Evolutionary conservation across 345 rosid species (phyloP).

Genomic region (Eucalyptus sideroxylon): DNA sequence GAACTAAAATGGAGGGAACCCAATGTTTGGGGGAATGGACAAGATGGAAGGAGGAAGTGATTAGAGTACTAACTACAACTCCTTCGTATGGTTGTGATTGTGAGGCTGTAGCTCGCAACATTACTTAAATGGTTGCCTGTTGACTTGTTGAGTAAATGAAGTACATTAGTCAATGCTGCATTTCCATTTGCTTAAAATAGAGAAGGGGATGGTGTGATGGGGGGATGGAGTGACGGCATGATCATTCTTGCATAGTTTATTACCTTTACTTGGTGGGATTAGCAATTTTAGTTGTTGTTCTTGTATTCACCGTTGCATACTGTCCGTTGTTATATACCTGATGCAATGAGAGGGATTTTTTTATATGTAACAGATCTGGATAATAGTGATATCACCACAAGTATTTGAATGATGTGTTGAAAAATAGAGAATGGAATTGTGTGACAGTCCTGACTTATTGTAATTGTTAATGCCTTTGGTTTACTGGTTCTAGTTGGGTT

Average conservation of each 20-base stretch:
- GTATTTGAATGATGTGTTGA: background rate
- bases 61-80: background rate
- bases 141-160: background rate
- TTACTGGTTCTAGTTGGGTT: background rate
- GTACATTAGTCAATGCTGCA: background rate
- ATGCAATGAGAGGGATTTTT: background rate
- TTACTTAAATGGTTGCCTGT: background rate
- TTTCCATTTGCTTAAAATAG: background rate
- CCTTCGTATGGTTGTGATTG: background rate
- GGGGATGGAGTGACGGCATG: background rate
- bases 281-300: background rate
- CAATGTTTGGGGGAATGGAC: background rate
- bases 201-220: background rate
- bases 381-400: background rate
- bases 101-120: background rate
- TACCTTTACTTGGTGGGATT: background rate
- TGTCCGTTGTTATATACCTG: background rate
- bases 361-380: background rate
- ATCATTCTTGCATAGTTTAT: background rate
- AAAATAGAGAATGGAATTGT: background rate
- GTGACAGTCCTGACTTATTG: background rate
- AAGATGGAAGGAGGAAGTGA: background rate
- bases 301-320: background rate
- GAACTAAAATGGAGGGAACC: background rate
- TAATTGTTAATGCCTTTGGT: background rate